Evolutionary conservation across 1,284 basidiomycete species (phyloP).

Genomic region (Irpex sp.): DNA sequence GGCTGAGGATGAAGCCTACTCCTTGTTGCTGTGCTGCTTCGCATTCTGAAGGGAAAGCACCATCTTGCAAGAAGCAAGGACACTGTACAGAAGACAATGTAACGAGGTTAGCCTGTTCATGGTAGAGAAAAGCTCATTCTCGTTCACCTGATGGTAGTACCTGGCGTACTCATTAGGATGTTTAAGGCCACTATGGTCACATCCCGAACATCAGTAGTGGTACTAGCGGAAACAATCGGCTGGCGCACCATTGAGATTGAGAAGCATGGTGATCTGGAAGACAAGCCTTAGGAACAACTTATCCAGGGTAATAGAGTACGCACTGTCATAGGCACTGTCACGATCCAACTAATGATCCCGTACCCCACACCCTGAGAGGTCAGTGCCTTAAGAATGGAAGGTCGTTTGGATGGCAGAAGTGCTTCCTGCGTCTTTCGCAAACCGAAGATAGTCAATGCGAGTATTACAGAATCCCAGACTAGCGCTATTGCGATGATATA

Average conservation of each 20-base stretch:
- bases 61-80: background rate
- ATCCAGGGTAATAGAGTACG: background rate
- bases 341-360: background rate
- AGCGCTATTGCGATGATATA: background rate
- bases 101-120: background rate
- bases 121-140: background rate
- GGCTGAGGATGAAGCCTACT: background rate
- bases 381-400: background rate
- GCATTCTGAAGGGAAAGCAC: background rate
- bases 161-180: background rate
- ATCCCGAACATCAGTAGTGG: background rate
- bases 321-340: constrained; percentile 2
- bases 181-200: background rate
- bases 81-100: background rate
- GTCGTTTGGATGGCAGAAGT: background rate
- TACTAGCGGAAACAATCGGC: no score
- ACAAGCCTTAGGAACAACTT: background rate
- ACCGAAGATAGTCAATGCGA: background rate
- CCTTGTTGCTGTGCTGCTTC: background rate
- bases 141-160: constrained; percentile 4
- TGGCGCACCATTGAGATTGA: background rate
- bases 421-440: background rate
- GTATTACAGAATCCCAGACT: background rate
- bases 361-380: background rate
- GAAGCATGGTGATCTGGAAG: background rate